Percentiles rank a stretch among this genome's conserved stretches.
Evolutionary conservation across 257 asterid genomes (phyloP).

Genomic region (Solanum megistacrolobum): DNA sequence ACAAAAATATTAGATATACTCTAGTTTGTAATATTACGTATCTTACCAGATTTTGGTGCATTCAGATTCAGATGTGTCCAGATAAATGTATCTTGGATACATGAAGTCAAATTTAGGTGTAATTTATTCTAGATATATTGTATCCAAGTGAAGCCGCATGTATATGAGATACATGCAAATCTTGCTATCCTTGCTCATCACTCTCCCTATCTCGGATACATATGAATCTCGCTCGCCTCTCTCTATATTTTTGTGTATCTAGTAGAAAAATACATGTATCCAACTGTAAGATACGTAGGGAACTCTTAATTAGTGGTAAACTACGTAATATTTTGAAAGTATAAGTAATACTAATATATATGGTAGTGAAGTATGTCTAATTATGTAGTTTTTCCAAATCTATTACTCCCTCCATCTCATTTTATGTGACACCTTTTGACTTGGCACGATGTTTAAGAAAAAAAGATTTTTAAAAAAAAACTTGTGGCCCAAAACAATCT

Average conservation of each 20-base stretch:
- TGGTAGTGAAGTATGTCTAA: background rate
- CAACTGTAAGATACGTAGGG: background rate
- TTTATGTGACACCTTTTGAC: background rate
- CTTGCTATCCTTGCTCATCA: background rate
- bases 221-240: background rate
- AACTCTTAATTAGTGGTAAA: too few species aligned
- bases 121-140: background rate
- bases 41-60: background rate
- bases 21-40: too few species aligned
- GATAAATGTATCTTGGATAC: too few species aligned
- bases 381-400: background rate
- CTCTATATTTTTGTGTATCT: background rate
- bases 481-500: background rate
- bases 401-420: too few species aligned
- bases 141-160: background rate
- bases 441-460: background rate
- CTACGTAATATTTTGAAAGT: too few species aligned
- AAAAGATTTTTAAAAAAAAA: too few species aligned
- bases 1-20: too few species aligned
- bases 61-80: background rate
- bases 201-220: background rate
- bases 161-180: background rate
- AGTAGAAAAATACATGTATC: background rate
- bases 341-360: too few species aligned
- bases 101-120: fast-evolving